A percentile compares a stretch with the other conserved stretches of the same genome.
Evolutionary conservation across 1,139 yeast genomes (phyloP).

Genomic region (Geotrichum histeridarum): DNA sequence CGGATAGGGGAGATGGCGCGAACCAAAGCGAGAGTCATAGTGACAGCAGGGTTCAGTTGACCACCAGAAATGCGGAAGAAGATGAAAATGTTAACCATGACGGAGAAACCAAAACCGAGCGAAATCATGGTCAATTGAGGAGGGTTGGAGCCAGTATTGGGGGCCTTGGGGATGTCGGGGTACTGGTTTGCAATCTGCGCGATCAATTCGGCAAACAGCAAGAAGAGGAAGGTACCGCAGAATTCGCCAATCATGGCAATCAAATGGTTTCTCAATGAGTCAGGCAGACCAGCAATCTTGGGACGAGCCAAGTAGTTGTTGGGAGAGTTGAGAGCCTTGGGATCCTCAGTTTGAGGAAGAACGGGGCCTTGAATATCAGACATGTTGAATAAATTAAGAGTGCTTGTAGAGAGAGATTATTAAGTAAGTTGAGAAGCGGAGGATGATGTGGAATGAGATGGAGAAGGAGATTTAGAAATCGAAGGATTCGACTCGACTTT

Average conservation of each 20-base stretch:
- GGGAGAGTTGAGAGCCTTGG: not conserved
- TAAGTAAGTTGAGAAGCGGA: not conserved
- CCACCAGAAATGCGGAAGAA: constrained; percentile 85
- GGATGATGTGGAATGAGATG: no score
- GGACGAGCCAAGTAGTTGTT: constrained; percentile 12
- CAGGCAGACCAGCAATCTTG: constrained; percentile 36
- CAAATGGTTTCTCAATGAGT: constrained; percentile 48
- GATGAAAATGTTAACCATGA: constrained; percentile 68
- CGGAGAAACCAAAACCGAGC: constrained; percentile 83
- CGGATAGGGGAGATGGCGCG: constrained; percentile 72
- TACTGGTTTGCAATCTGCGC: constrained; percentile 81
- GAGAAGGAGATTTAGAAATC: no score
- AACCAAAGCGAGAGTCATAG: constrained; percentile 63
- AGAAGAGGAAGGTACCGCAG: constrained; percentile 78
- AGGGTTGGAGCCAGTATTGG: constrained; percentile 54
- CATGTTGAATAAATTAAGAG: not conserved
- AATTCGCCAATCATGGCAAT: constrained; percentile 63
- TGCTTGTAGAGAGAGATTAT: not conserved
- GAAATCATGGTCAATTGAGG: constrained; percentile 71
- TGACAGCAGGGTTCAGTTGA: constrained; percentile 85
- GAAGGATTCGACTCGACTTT: no score
- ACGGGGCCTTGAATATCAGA: not conserved
- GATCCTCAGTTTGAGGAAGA: not conserved
- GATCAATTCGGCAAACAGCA: constrained; percentile 77
- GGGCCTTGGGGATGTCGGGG: constrained; percentile 41